phyloP scores from a whole-genome alignment of 805 yeast species.

The Candida adriatica region DNA sequence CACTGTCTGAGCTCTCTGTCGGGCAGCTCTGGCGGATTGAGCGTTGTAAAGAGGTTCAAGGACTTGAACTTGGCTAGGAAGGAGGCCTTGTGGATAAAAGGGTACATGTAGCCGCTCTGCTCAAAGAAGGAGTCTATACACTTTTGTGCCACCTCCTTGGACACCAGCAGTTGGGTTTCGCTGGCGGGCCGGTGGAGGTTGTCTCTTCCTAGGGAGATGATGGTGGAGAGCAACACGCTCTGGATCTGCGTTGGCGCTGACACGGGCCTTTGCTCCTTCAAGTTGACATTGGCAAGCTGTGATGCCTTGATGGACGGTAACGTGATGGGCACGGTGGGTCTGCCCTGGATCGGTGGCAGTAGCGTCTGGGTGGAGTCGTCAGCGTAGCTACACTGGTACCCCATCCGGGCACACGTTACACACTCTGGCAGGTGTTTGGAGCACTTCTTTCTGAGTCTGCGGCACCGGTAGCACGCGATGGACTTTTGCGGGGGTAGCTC shows the following conservation, averaged over 20 bases:
- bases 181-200: conserved; percentile 6
- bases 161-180: conserved; percentile 10
- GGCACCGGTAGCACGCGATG: conserved; percentile 24
- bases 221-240: conserved; percentile 17
- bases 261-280: not conserved
- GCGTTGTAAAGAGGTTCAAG: conserved; percentile 11
- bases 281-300: conserved; percentile 3
- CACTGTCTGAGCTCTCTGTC: conserved; percentile 7
- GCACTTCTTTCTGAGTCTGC: conserved; percentile 37
- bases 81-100: conserved; percentile 15
- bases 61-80: conserved; percentile 10
- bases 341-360: too few species aligned
- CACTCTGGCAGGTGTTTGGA: conserved; percentile 46
- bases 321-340: too few species aligned
- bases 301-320: conserved; percentile 11
- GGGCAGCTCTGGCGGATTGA: conserved; percentile 11
- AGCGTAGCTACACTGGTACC: conserved; percentile 24
- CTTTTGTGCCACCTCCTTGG: conserved; percentile 13
- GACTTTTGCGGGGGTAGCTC: conserved; percentile 12
- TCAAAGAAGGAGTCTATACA: conserved; percentile 15
- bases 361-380: conserved; percentile 10
- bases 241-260: conserved; percentile 14
- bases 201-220: conserved; percentile 18
- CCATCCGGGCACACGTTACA: conserved; percentile 40
- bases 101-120: conserved; percentile 10